phyloP scores from a whole-genome alignment of 2,329 filamentous ascomycete species.

The Lachnellula cervina region DNA sequence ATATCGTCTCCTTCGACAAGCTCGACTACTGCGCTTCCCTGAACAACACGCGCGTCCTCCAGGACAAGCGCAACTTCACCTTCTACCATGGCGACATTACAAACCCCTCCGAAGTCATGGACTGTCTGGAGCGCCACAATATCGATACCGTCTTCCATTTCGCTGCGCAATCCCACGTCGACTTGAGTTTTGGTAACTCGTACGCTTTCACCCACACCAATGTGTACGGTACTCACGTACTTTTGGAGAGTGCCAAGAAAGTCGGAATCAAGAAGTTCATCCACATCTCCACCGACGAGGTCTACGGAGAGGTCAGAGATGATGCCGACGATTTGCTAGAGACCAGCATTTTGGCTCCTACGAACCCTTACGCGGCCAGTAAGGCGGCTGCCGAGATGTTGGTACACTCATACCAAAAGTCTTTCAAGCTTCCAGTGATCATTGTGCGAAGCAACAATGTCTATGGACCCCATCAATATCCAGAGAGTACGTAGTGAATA shows the following conservation, averaged over 20 bases:
- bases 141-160: conserved; percentile 83
- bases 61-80: conserved; percentile 65
- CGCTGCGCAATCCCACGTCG: conserved; percentile 80
- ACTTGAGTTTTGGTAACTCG: conserved; percentile 77
- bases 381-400: conserved; percentile 82
- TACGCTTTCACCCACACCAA: conserved; percentile 79
- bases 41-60: conserved; percentile 70
- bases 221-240: conserved; percentile 77
- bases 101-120: conserved; percentile 62
- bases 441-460: conserved; percentile 82
- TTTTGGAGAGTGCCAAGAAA: conserved; percentile 72
- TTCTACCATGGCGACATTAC: conserved; percentile 80
- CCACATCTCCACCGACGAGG: conserved; percentile 80
- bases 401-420: conserved; percentile 81
- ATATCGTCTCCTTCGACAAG: conserved; percentile 79
- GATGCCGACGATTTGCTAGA: conserved; percentile 68
- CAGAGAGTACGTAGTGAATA: conserved; percentile 60
- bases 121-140: conserved; percentile 63
- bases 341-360: conserved; percentile 69
- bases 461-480: conserved; percentile 79
- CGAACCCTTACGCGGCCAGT: conserved; percentile 76
- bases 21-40: conserved; percentile 77
- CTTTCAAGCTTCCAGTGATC: conserved; percentile 74
- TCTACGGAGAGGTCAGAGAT: conserved; percentile 74
- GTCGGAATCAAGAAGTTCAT: conserved; percentile 68